Base-by-base conservation (phyloP, 2,329 filamentous ascomycete genomes). In the Mollisia scopiformis region DNA sequence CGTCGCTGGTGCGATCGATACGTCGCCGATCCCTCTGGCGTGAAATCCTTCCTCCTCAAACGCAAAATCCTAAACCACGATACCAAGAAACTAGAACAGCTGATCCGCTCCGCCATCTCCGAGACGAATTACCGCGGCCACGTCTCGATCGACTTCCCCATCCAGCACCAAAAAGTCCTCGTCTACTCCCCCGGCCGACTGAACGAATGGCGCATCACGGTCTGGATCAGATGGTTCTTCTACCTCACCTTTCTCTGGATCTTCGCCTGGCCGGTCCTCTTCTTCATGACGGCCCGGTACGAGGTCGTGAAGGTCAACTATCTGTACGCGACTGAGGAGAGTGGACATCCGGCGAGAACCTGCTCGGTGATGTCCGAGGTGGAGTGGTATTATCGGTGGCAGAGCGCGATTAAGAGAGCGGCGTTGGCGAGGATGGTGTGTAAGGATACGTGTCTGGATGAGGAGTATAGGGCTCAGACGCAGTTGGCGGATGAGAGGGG, bases 201-300 rank as follows among this genome's bases (percentile, higher is more conserved):
- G 62, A 92, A 91, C 70, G 75, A 79, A 30, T 90, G 88, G 84
- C 85, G 90, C 0, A 77, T 87, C 49, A 87, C 81, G 1, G 73
- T 72, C 6, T 91, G 87, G 86, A 78, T 92, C 47, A 77, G 82
- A 43, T 84, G 84, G 79, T 47, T 91, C 10, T 91, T 88, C 76
- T 86, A 84, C 71, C 72, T 90, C 6, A 86, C 86, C 0, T 85
- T 92, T 62, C 74, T 90, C 13, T 89, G 89, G 81, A 69, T 93
- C 59, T 79, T 93, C 66, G 78, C 84, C 2, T 93, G 90, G 90
- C 90, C 90, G 0, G 82, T 84, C 59, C 79, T 93, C 13, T 88
- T 85, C 75, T 81, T 91, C 71, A 75, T 82, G 19, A 93, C 90
- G 1, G 86, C 84, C 71, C 80, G 84, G 52, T 93, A 88, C 76